Evolutionary conservation across 225 moss, liverwort and hornwort species (phyloP).

Genomic region (Bryoerythrophyllum caledonicum): DNA sequence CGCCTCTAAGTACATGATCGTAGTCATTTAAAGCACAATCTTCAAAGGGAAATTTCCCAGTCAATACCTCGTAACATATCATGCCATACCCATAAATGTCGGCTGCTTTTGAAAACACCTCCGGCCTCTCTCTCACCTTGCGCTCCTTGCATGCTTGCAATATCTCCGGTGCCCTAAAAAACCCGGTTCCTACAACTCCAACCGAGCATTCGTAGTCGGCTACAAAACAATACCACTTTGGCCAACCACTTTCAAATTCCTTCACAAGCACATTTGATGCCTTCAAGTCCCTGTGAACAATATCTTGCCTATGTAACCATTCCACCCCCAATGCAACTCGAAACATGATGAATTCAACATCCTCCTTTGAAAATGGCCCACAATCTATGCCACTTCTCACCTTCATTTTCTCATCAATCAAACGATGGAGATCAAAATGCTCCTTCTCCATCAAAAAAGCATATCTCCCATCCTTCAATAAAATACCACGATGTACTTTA

Average conservation of each 20-base stretch:
- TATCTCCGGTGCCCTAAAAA: too few species aligned
- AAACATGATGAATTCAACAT: background rate
- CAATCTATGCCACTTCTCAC: background rate
- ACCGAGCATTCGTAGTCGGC: background rate
- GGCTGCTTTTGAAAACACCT: background rate
- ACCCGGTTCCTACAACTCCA: background rate
- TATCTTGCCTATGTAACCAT: background rate
- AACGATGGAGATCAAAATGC: background rate
- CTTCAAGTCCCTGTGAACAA: background rate
- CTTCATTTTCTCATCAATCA: background rate
- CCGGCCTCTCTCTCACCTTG: too few species aligned
- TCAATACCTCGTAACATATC: background rate
- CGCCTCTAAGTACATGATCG: background rate
- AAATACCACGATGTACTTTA: background rate
- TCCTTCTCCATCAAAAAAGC: background rate
- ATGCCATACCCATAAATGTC: background rate
- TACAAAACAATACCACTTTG: background rate
- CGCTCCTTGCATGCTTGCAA: too few species aligned
- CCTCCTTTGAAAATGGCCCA: background rate
- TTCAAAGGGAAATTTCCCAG: background rate
- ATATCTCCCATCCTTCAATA: background rate
- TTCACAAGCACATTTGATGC: background rate
- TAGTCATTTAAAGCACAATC: background rate
- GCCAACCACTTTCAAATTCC: background rate
- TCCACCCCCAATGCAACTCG: background rate